Base-by-base conservation (phyloP, 768 basidiomycete genomes). In the Leccinum uliginosum region DNA sequence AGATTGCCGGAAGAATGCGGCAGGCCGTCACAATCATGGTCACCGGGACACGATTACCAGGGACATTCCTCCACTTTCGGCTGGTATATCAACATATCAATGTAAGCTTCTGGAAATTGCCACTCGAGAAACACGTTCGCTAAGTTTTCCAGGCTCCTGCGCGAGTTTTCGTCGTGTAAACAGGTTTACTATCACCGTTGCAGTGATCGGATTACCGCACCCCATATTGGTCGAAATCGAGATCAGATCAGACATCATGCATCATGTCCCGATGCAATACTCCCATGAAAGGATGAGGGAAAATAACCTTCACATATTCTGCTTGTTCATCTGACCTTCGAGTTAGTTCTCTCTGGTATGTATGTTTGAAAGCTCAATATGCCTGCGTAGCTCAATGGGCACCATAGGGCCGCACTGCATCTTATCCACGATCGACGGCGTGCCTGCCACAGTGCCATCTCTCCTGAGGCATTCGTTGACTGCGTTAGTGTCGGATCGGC, bases 1-100 rank as follows among this genome's bases (percentile, higher is more conserved):
- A 54, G 55, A 51, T 67, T 29, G 43, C 59, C 62, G 62, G 56
- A 53, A 54, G 57, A 57, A 61, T 29, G 8, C n/a, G n/a, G n/a
- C 47, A 51, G 50, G n/a, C 38, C 34, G 54, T 23, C 27, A 44
- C 29, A 46, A 44, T 50, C 58, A 52, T 62, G 49, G 45, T 62
- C 50, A 44, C 55, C 60, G 58, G 59, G 44, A 34, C 32, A 34
- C 48, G 29, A 19, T 30, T 44, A 44, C 55, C 54, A 49, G 45
- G 54, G 51, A 40, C 30, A 52, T 53, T 19, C 27, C 21, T 35
- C 53, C 53, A 23, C 51, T 50, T 46, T 54, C 23, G 52, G 50
- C 23, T 46, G 45, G 29, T 23, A 23, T 30, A 47, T 48, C 32
- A 47, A 50, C 46, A 55, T n/a, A 47, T 56, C 56, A 34, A 48